Percentiles rank a stretch among this genome's conserved stretches.
These are phyloP conservation scores for Rhinocladiella mackenziei DNA, from an alignment of 2,329 filamentous ascomycete genomes.

Conservation along the genomic window DNA sequence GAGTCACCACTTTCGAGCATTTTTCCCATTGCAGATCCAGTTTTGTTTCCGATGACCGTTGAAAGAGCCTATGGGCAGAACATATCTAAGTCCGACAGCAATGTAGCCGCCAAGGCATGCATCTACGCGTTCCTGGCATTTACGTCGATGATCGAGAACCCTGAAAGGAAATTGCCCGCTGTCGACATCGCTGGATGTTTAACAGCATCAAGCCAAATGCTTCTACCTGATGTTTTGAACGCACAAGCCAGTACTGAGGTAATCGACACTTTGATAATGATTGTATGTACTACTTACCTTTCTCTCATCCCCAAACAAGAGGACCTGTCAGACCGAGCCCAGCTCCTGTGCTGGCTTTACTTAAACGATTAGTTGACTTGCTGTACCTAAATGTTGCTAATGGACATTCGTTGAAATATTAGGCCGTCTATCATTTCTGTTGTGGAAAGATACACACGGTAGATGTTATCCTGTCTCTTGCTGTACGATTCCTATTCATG, in stretches of 20 bases:
- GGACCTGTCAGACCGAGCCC: no score
- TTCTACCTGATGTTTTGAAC: slow-evolving; percentile 40
- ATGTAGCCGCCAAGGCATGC: slow-evolving; percentile 43
- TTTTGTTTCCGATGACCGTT: slow-evolving; percentile 47
- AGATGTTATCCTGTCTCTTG: slow-evolving; percentile 44
- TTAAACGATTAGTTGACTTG: no score
- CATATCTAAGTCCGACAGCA: slow-evolving; percentile 27
- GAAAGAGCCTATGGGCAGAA: slow-evolving; percentile 41
- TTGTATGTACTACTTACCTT: slow-evolving; percentile 39
- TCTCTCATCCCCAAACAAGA: no score
- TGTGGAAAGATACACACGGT: slow-evolving; percentile 48
- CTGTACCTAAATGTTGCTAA: not conserved
- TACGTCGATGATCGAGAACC: slow-evolving; percentile 31
- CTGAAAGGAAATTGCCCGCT: slow-evolving; percentile 8
- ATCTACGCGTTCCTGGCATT: slow-evolving; percentile 49
- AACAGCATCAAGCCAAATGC: slow-evolving; percentile 39
- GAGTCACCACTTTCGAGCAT: slow-evolving; percentile 40
- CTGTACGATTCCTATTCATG: slow-evolving; percentile 48
- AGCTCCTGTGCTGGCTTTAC: no score
- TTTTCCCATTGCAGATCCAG: slow-evolving; percentile 49
- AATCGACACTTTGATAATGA: slow-evolving; percentile 46
- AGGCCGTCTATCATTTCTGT: slow-evolving; percentile 45
- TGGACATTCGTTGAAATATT: not conserved
- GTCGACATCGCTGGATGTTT: slow-evolving; percentile 44
- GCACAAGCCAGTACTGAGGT: slow-evolving; percentile 38